Conservation (phyloP, 2,329 filamentous ascomycete species). For the Ascochyta fabae region DNA sequence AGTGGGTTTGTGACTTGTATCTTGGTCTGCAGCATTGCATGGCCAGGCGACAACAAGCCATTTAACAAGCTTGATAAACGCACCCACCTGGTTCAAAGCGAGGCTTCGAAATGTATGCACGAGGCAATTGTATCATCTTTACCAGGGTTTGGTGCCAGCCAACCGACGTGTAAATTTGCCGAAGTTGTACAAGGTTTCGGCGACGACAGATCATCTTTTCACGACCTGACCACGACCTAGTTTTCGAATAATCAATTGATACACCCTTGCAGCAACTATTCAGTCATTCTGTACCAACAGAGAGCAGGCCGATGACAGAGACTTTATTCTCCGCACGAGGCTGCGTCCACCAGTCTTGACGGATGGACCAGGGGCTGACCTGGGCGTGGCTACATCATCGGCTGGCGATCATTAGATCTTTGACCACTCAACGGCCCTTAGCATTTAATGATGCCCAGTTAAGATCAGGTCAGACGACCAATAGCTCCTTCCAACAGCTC, state of each 20-base stretch:
- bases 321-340: conserved; percentile 1
- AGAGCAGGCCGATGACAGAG: not conserved
- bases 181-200: conserved; percentile 12
- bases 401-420: conserved; percentile 7
- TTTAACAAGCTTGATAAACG: not conserved
- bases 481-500: conserved; percentile 5
- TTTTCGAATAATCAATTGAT: not conserved
- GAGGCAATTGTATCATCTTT: conserved; percentile 5
- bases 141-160: not conserved
- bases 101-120: conserved; percentile 1
- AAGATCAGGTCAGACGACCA: conserved; percentile 12
- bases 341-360: conserved; percentile 3
- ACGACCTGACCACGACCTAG: not conserved
- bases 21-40: not conserved
- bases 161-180: not conserved
- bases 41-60: not conserved
- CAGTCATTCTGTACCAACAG: not conserved
- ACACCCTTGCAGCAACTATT: not conserved
- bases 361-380: conserved; percentile 1
- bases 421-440: not conserved
- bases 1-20: not conserved
- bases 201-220: conserved; percentile 13
- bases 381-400: conserved; percentile 15
- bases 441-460: not conserved
- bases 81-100: not conserved